A percentile compares a stretch with the other conserved stretches of the same genome.
phyloP scores from a whole-genome alignment of 225 moss, liverwort and hornwort genomes.

The Pseudisothecium myosuroides region DNA sequence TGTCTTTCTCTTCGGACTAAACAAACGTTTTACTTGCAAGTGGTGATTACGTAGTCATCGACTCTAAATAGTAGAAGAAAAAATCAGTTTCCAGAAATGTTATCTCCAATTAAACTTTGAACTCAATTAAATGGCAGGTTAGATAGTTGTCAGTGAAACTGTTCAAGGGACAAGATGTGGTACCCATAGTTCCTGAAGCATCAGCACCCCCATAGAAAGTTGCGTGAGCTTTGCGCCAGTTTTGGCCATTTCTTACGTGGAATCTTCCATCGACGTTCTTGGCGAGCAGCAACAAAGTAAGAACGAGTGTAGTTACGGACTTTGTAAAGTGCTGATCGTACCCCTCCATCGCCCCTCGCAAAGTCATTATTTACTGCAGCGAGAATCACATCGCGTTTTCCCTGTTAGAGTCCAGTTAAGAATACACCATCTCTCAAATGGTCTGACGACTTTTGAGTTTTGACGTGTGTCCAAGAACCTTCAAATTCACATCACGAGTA shows the following conservation, averaged over 20 bases:
- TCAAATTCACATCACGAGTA: neutral
- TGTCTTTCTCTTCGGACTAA: neutral
- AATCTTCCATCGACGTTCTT: conserved; percentile 12
- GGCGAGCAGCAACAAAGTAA: conserved; percentile 14
- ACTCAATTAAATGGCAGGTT: neutral
- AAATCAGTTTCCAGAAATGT: neutral
- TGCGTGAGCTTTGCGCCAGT: conserved; percentile 48
- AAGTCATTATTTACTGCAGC: conserved; percentile 11
- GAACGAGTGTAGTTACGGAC: neutral
- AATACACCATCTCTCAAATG: neutral
- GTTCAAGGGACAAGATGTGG: neutral
- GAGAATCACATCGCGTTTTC: neutral
- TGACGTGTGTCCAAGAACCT: neutral
- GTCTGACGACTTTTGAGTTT: neutral
- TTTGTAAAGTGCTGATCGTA: neutral
- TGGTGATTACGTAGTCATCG: neutral
- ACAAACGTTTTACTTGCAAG: neutral
- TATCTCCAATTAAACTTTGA: no score
- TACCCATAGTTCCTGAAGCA: conserved; percentile 65
- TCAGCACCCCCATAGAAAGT: conserved; percentile 55
- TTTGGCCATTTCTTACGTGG: conserved; percentile 23
- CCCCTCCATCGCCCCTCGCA: conserved; percentile 6
- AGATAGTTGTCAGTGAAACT: neutral
- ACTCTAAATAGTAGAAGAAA: neutral
- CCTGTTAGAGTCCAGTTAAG: neutral